phyloP scores from a whole-genome alignment of 257 asterid species.

The Solanum etuberosum region DNA sequence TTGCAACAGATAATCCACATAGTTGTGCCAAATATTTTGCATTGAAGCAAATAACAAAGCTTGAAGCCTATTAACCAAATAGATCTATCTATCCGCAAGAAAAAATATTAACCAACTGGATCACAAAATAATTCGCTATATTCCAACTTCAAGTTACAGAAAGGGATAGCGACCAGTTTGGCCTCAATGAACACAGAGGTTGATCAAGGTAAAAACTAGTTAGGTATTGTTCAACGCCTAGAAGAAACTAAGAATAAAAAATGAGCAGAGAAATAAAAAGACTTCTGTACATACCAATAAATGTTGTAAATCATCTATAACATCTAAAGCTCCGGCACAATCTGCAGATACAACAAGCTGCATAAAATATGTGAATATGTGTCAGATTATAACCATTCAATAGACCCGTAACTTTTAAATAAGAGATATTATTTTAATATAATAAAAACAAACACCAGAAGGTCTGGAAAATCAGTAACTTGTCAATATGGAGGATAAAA shows the following conservation, averaged over 20 bases:
- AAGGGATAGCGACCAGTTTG: not conserved
- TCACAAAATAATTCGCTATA: not conserved
- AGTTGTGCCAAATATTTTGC: not conserved
- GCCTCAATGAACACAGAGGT: not conserved
- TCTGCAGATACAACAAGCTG: conserved; percentile 98
- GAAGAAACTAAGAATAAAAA: not conserved
- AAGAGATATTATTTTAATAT: not conserved
- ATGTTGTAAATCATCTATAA: conserved; percentile 86
- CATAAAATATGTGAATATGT: conserved; percentile 10
- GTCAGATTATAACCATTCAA: not conserved
- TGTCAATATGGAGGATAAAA: not conserved
- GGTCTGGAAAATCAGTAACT: not conserved
- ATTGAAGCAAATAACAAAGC: not conserved
- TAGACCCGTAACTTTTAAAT: not conserved
- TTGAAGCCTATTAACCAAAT: not conserved
- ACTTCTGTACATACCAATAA: conserved; percentile 56
- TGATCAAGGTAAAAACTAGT: not conserved
- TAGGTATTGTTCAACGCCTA: not conserved
- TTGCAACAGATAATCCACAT: not conserved
- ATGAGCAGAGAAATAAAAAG: not conserved
- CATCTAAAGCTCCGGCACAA: conserved; percentile 97
- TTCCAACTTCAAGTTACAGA: not conserved
- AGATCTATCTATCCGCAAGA: not conserved
- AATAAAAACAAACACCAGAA: not conserved
- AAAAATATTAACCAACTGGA: not conserved